Base-by-base conservation (phyloP, 208 protist genomes). In the Acanthamoeba castellanii region DNA sequence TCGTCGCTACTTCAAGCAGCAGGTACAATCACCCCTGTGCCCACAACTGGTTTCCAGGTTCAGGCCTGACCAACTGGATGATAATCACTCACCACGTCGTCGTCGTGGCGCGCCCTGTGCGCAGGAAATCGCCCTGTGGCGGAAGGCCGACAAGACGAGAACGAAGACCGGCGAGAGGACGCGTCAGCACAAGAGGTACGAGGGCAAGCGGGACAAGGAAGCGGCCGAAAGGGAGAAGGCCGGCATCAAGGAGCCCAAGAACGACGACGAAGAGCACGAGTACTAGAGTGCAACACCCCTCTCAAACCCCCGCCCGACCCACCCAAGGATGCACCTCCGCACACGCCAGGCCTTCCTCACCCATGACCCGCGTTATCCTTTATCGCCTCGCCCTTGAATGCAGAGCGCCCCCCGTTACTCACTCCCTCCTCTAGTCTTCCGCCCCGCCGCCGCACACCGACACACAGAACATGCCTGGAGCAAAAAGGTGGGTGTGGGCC, bases 51-150 rank as follows among this genome's bases (percentile, higher is more conserved):
- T n/a, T n/a, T n/a, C n/a, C n/a, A n/a, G n/a, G n/a, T n/a, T n/a
- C n/a, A n/a, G n/a, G n/a, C n/a, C n/a, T n/a, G n/a, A n/a, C n/a
- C n/a, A n/a, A n/a, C n/a, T n/a, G n/a, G n/a, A n/a, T n/a, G n/a
- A n/a, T n/a, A n/a, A n/a, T n/a, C n/a, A n/a, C n/a, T n/a, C n/a
- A n/a, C n/a, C n/a, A n/a, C n/a, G n/a, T n/a, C n/a, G n/a, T n/a
- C n/a, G n/a, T n/a, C n/a, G n/a, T n/a, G n/a, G n/a, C n/a, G n/a
- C n/a, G n/a, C n/a, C n/a, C n/a, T n/a, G 27, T 16, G 9, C 14
- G 37, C 22, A 91, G 55, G 97, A 98, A 94, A 98, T 98, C 27
- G 96, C 94, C 20, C 84, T 98, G 5, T 98, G 97, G 97, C 95
- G 96, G 72, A 96, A 96, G 85, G 92, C 57, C 42, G 66, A 81